Base-by-base conservation (phyloP, 495 filamentous ascomycete species). In the Margaritispora aquatica region DNA sequence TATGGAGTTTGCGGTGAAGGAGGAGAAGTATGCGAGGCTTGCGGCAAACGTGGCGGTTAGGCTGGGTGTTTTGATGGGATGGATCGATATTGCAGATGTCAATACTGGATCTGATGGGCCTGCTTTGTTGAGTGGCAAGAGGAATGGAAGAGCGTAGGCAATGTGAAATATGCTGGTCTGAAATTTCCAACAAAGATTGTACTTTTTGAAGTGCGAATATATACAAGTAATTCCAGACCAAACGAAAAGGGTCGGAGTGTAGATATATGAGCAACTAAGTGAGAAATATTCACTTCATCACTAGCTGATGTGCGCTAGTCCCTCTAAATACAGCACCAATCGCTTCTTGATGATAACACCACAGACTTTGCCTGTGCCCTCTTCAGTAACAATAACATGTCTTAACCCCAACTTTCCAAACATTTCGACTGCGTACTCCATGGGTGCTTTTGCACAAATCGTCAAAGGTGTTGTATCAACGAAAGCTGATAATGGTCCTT, bases 381-480 rank as follows among this genome's bases (percentile, higher is more conserved):
- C 75, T 55, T 77, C 76, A 26, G 74, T 72, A 19, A 82, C 69
- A 63, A 76, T 75, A 27, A 82, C 48, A 71, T 81, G 69, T 58
- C 79, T 66, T 61, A 84, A 54, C 0, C 80, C 80, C 47, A 84
- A 61, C 64, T 78, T 81, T 15, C 75, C 76, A 73, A 84, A 84
- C 74, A 83, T 77, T 71, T 83, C 79, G 22, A 81, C 75, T 10
- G 73, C 75, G 68, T 80, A 81, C 66, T 84, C 80, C 66, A 83
- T 69, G 31, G 80, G 80, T 47, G 80, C 77, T 53, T 76, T 74
- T 1, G 71, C 76, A 58, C 70, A 75, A 3, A 84, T 67, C 2
- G 68, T 75, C 52, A 82, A 50, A 22, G 79, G 79, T 20, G 78
- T 82, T 11, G 77, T 69, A 63, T 84, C 80, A 11, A 82, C 74